Evolutionary conservation across 371 early-diverging fungal genomes (phyloP), one percentile per base, ranked within the genome.

Genomic region (Mucor saturninus): DNA sequence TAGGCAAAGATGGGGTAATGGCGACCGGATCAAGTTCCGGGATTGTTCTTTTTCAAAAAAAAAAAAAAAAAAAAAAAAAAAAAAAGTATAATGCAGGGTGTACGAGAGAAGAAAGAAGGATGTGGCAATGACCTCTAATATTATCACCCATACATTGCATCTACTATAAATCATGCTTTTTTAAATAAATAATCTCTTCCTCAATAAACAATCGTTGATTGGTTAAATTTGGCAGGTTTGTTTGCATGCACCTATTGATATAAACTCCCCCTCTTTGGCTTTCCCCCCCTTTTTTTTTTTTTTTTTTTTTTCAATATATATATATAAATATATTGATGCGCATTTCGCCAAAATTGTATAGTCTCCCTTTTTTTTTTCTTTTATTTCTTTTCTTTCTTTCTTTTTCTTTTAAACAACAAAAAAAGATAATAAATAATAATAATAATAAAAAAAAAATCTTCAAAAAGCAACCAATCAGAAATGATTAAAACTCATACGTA

Each of bases 401-500:
- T 60, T 35, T 40, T 43, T 26, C 39, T 45, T 37, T 38, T 62
- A 37, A 49, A 58, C 4, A 49, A 38, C 35, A 13, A 42, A 40
- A 28, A 39, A 21, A 46, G 26, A 42, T 21, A 21, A 21, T 21
- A 21, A 21, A 21, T 21, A 51, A 54, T 31, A 54, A 48, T 39
- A 38, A 54, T 11, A 26, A 37, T 50, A 59, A 59, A 59, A 55
- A 65, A 65, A 60, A 55, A 38, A 48, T 38, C 29, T 15, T 31
- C 11, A 21, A 54, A 60, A 56, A 48, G 56, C 62, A 63, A 56
- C 54, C 46, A 55, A 56, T 50, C 57, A 46, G 32, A 40, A 54
- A 62, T 67, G 63, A 62, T 49, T 15, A 72, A 68, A 61, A 54
- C 53, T 26, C 60, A 55, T 56, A 69, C 50, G 8, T 67, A 56